Evolutionary conservation across 768 basidiomycete genomes (phyloP), one percentile per base, ranked within the genome.

Genomic region (Boletus pseudopeckii): DNA sequence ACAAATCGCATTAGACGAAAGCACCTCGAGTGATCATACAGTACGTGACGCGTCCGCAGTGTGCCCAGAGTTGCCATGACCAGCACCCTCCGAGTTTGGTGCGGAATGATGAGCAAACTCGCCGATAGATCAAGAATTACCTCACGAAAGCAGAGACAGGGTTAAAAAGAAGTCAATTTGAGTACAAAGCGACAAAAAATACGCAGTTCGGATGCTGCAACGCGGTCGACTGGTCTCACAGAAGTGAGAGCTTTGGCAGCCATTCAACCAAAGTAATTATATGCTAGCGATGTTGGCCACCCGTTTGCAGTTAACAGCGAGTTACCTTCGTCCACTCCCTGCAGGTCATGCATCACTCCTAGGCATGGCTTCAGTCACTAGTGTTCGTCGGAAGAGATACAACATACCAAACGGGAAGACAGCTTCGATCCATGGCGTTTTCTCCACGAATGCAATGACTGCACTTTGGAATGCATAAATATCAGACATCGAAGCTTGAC

Each of bases 361-460:
- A 37, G 28, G 7, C 2, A 39, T 17, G 22, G 5, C 15, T 49
- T 34, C 1, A 37, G 43, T 37, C 13, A n/a, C 36, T 8, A 36
- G 11, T 13, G 7, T 9, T 47, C 34, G 18, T 39, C 18, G 7
- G 6, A 36, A 24, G 30, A 33, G 4, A 46, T n/a, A 22, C 11
- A 7, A 72, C 81, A 45, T 58, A 87, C 90, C 88, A 60, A 90
- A 92, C 22, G 77, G 77, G 62, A 80, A 81, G 63, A 82, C 79
- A 2, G 65, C 68, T 20, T 59, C 48, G 26, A 81, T 65, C 56
- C 63, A 72, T 9, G 52, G 10, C 2, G 76, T 73, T 18, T 50
- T 56, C 40, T 86, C 75, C 69, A 85, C 72, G 56, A 71, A 87
- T 11, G 26, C 41, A 32, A 74, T 74, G 1, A 77, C 72, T 7